Conservation (phyloP, 192 early-diverging fungal species). For the Backusella australiensis region DNA sequence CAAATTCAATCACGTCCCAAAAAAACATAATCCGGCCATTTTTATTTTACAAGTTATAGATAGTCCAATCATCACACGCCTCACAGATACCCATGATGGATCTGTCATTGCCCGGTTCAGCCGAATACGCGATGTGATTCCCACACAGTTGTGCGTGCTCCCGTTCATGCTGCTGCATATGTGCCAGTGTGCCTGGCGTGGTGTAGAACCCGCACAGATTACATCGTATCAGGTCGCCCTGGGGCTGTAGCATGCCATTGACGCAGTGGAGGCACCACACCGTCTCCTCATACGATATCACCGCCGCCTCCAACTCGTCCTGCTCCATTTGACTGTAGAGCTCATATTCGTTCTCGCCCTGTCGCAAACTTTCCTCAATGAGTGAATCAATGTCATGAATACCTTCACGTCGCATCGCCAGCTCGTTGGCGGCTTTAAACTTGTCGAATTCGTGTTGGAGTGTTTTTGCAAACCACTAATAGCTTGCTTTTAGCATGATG, state of each 20-base stretch:
- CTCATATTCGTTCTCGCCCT: background rate
- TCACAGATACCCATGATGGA: background rate
- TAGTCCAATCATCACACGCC: slow-evolving; percentile 1
- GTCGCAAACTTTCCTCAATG: background rate
- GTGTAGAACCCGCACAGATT: background rate
- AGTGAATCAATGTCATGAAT: background rate
- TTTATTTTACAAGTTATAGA: slow-evolving; percentile 1
- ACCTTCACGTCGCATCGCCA: background rate
- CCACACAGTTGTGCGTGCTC: background rate
- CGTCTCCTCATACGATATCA: background rate
- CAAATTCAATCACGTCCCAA: background rate
- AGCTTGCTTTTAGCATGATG: too few species aligned
- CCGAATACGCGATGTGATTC: background rate
- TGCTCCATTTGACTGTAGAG: background rate
- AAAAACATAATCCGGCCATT: background rate
- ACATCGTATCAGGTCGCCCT: background rate
- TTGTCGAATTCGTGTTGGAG: background rate
- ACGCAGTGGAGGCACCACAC: background rate
- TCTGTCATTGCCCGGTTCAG: background rate
- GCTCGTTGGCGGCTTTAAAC: background rate
- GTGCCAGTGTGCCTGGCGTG: background rate
- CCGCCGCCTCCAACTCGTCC: background rate
- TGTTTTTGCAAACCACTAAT: background rate
- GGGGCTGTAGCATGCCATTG: background rate
- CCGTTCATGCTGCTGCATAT: slow-evolving; percentile 2